A percentile compares a stretch with the other conserved stretches of the same genome.
Conservation (phyloP, 257 asterid species). For the Schizonepeta tenuifolia region DNA sequence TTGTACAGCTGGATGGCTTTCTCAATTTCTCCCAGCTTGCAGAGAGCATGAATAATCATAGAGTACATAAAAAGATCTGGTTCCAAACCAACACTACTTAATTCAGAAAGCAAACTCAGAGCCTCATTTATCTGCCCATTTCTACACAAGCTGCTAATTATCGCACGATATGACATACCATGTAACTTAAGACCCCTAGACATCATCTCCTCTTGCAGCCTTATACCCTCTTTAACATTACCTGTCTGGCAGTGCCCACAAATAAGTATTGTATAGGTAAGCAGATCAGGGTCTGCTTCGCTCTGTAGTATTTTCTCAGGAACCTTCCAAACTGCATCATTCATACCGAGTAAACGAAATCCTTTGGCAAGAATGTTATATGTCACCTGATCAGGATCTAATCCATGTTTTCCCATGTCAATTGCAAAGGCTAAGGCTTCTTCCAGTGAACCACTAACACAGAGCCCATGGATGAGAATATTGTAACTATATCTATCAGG, state of each 20-base stretch:
- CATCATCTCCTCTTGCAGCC: conserved; percentile 61
- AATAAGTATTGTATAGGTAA: conserved; percentile 55
- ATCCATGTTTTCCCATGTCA: conserved; percentile 75
- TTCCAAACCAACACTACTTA: conserved; percentile 51
- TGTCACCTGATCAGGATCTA: conserved; percentile 72
- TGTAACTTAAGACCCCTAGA: conserved; percentile 52
- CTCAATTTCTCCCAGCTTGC: conserved; percentile 64
- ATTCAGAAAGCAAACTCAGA: conserved; percentile 54
- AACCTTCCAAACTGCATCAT: conserved; percentile 47
- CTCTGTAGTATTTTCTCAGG: conserved; percentile 38
- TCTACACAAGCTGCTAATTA: conserved; percentile 67
- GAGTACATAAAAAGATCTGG: conserved; percentile 66
- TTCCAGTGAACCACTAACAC: conserved; percentile 61
- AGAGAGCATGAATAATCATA: conserved; percentile 62
- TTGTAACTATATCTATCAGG: conserved; percentile 77
- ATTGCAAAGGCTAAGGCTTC: conserved; percentile 63
- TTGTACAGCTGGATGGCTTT: conserved; percentile 50
- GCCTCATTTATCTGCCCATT: conserved; percentile 60
- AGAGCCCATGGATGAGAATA: conserved; percentile 72
- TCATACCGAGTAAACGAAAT: conserved; percentile 63
- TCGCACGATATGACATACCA: conserved; percentile 45
- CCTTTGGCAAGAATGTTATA: conserved; percentile 75
- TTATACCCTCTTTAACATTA: conserved; percentile 54
- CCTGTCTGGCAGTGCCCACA: conserved; percentile 67
- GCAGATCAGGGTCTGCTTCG: conserved; percentile 49